Percentiles rank a stretch among this genome's conserved stretches.
These are phyloP conservation scores for Massariosphaeria phaeospora DNA, from an alignment of 495 filamentous ascomycete genomes.

Conservation along the genomic window DNA sequence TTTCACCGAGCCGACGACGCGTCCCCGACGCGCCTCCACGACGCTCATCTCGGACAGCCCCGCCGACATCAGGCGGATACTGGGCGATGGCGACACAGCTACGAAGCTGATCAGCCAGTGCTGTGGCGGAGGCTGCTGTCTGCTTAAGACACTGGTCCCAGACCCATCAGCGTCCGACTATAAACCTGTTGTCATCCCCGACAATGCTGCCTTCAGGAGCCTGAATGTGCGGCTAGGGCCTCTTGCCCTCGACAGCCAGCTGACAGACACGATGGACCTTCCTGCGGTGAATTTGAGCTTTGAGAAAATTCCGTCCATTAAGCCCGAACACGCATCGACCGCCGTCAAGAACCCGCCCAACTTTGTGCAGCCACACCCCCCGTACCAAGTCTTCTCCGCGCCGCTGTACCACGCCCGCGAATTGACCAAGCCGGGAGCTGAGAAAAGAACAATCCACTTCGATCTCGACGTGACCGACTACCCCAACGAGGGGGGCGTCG, in stretches of 20 bases:
- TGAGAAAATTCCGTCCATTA: constrained; percentile 41
- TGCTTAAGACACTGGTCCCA: constrained; percentile 56
- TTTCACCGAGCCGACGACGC: constrained; percentile 36
- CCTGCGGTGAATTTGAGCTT: constrained; percentile 71
- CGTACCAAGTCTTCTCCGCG: constrained; percentile 83
- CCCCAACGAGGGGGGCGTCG: constrained; percentile 74
- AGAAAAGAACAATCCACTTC: constrained; percentile 95
- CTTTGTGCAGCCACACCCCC: constrained; percentile 93
- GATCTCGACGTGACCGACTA: constrained; percentile 96
- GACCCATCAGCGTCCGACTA: constrained; percentile 51
- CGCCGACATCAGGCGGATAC: constrained; percentile 65
- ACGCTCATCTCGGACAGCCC: constrained; percentile 69
- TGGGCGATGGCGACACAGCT: constrained; percentile 54
- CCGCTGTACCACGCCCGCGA: constrained; percentile 77
- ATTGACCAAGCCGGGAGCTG: constrained; percentile 82
- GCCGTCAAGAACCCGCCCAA: constrained; percentile 66
- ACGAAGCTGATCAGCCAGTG: constrained; percentile 56
- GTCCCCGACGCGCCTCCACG: constrained; percentile 71
- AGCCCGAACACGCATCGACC: constrained; percentile 34
- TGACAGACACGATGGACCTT: constrained; percentile 64
- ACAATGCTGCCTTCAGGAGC: constrained; percentile 78
- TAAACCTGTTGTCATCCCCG: constrained; percentile 58
- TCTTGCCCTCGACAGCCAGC: constrained; percentile 60
- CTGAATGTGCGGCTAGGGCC: constrained; percentile 70
- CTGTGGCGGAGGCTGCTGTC: constrained; percentile 92